A percentile compares a stretch with the other conserved stretches of the same genome.
These are phyloP conservation scores for Pichia gijzeniarum DNA, from an alignment of 805 yeast genomes.

Conservation along the genomic window DNA sequence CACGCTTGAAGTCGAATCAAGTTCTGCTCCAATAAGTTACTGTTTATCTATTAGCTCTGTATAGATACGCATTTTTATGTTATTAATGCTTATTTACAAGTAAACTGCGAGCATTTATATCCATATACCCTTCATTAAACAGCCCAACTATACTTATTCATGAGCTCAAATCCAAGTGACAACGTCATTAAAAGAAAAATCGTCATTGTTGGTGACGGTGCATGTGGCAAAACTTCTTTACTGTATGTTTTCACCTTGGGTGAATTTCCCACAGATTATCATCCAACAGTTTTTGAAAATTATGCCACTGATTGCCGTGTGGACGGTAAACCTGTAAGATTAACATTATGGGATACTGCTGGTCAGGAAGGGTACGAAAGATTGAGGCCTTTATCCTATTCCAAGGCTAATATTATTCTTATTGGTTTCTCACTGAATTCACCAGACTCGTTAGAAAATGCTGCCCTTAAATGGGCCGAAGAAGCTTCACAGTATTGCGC, in stretches of 20 bases:
- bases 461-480: conserved; percentile 78
- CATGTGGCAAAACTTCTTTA: conserved; percentile 88
- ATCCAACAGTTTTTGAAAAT: conserved; percentile 92
- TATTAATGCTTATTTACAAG: no score
- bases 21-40: not conserved
- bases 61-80: no score
- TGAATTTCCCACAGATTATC: conserved; percentile 86
- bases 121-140: no score
- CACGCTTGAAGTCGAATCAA: not conserved
- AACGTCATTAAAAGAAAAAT: conserved; percentile 57
- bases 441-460: conserved; percentile 80
- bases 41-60: no score
- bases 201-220: conserved; percentile 93
- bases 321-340: conserved; percentile 84
- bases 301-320: conserved; percentile 92
- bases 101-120: no score
- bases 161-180: conserved; percentile 9
- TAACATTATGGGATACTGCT: conserved; percentile 94
- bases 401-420: conserved; percentile 78
- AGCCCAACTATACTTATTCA: not conserved
- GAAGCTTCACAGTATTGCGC: conserved; percentile 82
- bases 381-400: conserved; percentile 78
- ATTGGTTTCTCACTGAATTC: conserved; percentile 83
- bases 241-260: conserved; percentile 90
- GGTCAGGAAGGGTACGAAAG: conserved; percentile 96